Percentiles rank a stretch among this genome's conserved stretches.
phyloP scores from a whole-genome alignment of 1,284 basidiomycete species.

The Hymenochaete sp. region DNA sequence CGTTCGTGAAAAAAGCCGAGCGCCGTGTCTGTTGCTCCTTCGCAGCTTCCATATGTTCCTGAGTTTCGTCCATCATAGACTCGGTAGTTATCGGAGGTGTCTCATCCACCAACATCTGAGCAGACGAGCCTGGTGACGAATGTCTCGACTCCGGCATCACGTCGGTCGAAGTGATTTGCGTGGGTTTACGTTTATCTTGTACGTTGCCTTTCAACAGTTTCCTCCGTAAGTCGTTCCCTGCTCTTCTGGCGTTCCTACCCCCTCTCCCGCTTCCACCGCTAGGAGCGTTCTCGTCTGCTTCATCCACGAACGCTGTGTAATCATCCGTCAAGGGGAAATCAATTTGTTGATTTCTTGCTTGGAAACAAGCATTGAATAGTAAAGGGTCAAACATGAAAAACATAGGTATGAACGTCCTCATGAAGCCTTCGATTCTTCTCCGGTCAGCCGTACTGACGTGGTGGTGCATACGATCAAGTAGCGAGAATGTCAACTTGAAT shows the following conservation, averaged over 20 bases:
- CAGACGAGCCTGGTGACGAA: constrained; percentile 44
- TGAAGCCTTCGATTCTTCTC: constrained; percentile 76
- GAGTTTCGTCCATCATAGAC: too few relatives aligned
- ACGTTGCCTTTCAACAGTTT: constrained; percentile 63
- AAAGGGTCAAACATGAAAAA: constrained; percentile 66
- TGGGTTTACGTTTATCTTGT: constrained; percentile 58
- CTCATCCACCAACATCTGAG: constrained; percentile 34
- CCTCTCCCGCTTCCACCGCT: constrained; percentile 29
- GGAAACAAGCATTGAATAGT: constrained; percentile 64
- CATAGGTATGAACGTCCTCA: constrained; percentile 71
- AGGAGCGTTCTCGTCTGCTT: constrained; percentile 43
- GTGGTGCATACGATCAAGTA: constrained; percentile 79
- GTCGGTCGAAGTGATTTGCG: constrained; percentile 27
- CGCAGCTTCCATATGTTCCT: too few relatives aligned
- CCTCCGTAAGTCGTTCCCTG: constrained; percentile 59
- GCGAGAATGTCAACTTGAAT: constrained; percentile 84
- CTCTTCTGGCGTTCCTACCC: constrained; percentile 32
- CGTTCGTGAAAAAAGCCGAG: constrained; percentile 81
- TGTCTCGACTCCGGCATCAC: constrained; percentile 29
- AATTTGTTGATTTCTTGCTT: constrained; percentile 25
- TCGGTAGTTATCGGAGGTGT: too few relatives aligned
- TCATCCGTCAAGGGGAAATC: constrained; percentile 18
- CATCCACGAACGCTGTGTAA: constrained; percentile 26
- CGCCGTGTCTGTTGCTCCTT: constrained; percentile 23
- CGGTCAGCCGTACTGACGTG: constrained; percentile 68